Evolutionary conservation across 2,329 filamentous ascomycete species (phyloP).

Genomic region (Zymoseptoria brevis): DNA sequence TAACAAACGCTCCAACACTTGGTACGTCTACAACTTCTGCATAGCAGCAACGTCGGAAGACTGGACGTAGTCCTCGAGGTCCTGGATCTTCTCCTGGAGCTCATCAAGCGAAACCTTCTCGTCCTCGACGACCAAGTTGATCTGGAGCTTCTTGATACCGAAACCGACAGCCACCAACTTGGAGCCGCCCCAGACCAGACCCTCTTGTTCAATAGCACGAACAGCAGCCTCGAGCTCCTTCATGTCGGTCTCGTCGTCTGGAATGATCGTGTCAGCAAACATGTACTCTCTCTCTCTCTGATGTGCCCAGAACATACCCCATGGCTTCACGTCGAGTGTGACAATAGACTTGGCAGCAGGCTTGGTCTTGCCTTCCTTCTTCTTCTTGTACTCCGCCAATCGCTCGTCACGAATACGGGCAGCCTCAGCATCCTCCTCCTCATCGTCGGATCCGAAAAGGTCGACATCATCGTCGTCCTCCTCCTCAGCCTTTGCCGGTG

Average conservation of each 20-base stretch:
- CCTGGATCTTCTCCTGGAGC: slow-evolving; percentile 77
- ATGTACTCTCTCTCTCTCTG: neutral
- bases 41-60: slow-evolving; percentile 84
- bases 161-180: slow-evolving; percentile 86
- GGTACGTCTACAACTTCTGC: slow-evolving; percentile 70
- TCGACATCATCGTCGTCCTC: slow-evolving; percentile 79
- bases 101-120: slow-evolving; percentile 87
- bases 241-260: slow-evolving; percentile 89
- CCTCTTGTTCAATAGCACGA: slow-evolving; percentile 78
- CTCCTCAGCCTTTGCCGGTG: slow-evolving; percentile 53
- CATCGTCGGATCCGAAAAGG: slow-evolving; percentile 86
- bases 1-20: neutral
- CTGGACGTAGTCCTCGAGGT: slow-evolving; percentile 91
- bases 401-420: slow-evolving; percentile 78
- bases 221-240: slow-evolving; percentile 70
- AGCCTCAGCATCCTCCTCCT: slow-evolving; percentile 88
- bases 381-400: slow-evolving; percentile 87
- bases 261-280: neutral
- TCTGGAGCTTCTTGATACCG: slow-evolving; percentile 99
- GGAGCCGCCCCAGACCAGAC: slow-evolving; percentile 90
- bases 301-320: slow-evolving; percentile 66
- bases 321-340: slow-evolving; percentile 94
- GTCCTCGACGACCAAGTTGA: slow-evolving; percentile 95
- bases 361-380: slow-evolving; percentile 94
- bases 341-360: slow-evolving; percentile 90